These are phyloP conservation scores for Annulohypoxylon bovei DNA, from an alignment of 495 filamentous ascomycete species.

Conservation along the genomic window DNA sequence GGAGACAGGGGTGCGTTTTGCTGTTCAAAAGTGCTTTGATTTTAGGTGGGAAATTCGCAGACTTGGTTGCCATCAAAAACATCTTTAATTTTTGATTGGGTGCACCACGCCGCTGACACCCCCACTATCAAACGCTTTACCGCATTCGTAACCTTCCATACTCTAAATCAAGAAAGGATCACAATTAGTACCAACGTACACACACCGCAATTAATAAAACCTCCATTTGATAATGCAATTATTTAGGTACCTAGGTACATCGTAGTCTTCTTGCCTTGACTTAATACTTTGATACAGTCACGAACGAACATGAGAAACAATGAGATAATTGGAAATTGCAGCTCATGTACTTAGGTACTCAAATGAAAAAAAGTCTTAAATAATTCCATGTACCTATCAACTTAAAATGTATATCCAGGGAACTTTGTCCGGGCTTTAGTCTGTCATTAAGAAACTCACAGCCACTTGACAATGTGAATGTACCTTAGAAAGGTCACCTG, in stretches of 20 bases:
- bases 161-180: constrained; percentile 17
- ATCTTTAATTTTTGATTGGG: constrained; percentile 46
- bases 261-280: neutral
- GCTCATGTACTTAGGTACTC: neutral
- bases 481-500: neutral
- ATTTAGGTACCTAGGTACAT: neutral
- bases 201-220: constrained; percentile 10
- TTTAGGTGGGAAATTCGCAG: constrained; percentile 45
- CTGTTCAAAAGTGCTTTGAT: constrained; percentile 35
- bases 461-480: neutral
- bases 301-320: neutral
- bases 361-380: neutral
- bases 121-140: constrained; percentile 18
- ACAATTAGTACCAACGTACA: constrained; percentile 5
- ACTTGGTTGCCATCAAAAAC: constrained; percentile 12
- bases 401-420: neutral
- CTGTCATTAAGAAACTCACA: neutral
- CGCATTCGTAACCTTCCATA: constrained; percentile 21
- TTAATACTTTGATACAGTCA: too few species aligned
- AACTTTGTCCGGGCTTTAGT: neutral
- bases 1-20: constrained; percentile 51
- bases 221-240: constrained; percentile 13
- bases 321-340: neutral
- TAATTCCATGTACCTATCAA: neutral
- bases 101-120: constrained; percentile 19